Percentiles rank a stretch among this genome's conserved stretches.
phyloP scores from a whole-genome alignment of 2,329 filamentous ascomycete species.

The Metarhizium brunneum region DNA sequence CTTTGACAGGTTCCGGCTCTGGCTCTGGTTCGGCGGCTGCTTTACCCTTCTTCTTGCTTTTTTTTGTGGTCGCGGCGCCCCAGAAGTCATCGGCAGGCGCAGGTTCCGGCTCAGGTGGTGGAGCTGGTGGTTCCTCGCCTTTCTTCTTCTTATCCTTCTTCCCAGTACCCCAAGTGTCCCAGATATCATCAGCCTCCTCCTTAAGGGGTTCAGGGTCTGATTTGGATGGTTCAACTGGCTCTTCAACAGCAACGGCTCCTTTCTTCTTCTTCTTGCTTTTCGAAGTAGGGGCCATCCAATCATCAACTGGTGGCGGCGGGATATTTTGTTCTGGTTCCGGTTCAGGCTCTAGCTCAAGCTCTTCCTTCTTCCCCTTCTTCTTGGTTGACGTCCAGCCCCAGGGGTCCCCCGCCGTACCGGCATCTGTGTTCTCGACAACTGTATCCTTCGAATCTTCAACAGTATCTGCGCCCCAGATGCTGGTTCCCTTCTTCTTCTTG shows the following conservation, averaged over 20 bases:
- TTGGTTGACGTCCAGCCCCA: constrained; percentile 28
- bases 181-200: constrained; percentile 20
- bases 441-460: constrained; percentile 23
- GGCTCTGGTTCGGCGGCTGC: constrained; percentile 12
- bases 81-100: background rate
- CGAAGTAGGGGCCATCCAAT: constrained; percentile 11
- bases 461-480: constrained; percentile 25
- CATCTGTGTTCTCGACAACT: constrained; percentile 13
- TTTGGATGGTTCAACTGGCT: constrained; percentile 12
- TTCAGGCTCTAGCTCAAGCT: constrained; percentile 15
- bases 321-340: constrained; percentile 9
- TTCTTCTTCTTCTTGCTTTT: constrained; percentile 31
- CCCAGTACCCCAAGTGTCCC: constrained; percentile 19
- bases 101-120: background rate
- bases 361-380: constrained; percentile 32
- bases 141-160: constrained; percentile 19
- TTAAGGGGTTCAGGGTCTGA: constrained; percentile 17
- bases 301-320: constrained; percentile 10
- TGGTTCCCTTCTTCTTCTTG: constrained; percentile 29
- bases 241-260: constrained; percentile 12
- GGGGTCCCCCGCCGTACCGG: constrained; percentile 12
- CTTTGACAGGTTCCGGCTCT: constrained; percentile 16
- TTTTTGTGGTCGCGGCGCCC: constrained; percentile 11
- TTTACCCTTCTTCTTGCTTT: constrained; percentile 29
- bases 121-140: constrained; percentile 2